These are phyloP conservation scores for Cladochytrium replicatum DNA, from an alignment of 192 early-diverging fungal species.

Conservation along the genomic window DNA sequence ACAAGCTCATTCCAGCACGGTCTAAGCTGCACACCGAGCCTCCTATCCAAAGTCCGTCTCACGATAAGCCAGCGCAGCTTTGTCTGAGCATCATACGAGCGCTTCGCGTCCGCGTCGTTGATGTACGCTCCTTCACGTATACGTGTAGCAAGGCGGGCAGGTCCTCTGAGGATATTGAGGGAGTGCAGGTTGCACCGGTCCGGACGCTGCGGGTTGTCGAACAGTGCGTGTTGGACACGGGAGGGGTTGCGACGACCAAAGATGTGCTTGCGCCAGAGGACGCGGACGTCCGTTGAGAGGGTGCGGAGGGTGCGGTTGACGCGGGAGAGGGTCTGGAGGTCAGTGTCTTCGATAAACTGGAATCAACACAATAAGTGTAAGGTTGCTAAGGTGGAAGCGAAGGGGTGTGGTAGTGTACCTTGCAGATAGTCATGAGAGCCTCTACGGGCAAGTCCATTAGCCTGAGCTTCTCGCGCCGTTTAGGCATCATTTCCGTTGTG, in stretches of 20 bases:
- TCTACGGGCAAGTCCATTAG: too few species aligned
- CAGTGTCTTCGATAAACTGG: constrained; percentile 19
- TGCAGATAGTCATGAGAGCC: too few species aligned
- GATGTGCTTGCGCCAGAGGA: constrained; percentile 11
- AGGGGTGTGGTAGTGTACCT: too few species aligned
- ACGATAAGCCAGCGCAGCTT: constrained; percentile 8
- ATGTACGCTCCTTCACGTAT: constrained; percentile 7
- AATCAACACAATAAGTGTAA: too few species aligned
- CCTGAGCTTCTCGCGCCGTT: too few species aligned
- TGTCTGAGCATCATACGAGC: constrained; percentile 1
- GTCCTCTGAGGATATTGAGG: constrained; percentile 12
- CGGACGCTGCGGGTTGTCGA: constrained; percentile 13
- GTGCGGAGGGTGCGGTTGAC: constrained; percentile 5
- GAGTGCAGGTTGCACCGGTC: constrained; percentile 7
- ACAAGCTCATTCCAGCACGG: constrained; percentile 1
- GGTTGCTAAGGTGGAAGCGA: too few species aligned
- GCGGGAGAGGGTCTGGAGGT: constrained; percentile 13
- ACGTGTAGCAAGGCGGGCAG: background rate
- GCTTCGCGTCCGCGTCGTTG: constrained; percentile 3
- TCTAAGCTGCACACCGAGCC: background rate
- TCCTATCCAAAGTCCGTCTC: background rate
- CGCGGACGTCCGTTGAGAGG: constrained; percentile 6
- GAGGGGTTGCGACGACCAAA: constrained; percentile 6
- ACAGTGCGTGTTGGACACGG: constrained; percentile 6
- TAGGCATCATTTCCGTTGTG: too few species aligned